Conservation (phyloP, 768 basidiomycete species). For the Lactarius hengduanensis region DNA sequence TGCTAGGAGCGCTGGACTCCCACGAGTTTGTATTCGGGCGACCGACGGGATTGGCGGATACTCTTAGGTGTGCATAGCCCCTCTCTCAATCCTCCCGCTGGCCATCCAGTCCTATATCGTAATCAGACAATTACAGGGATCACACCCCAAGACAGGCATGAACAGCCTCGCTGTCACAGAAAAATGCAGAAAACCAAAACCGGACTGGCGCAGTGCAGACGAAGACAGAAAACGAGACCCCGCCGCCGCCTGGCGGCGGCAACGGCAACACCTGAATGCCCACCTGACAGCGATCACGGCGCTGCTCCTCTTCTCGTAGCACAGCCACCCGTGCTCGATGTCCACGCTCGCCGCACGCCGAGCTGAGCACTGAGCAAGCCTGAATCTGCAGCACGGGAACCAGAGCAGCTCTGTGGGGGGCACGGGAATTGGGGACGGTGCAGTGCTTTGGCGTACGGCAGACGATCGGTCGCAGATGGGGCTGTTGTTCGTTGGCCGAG, state of each 20-base stretch:
- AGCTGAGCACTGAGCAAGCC: slow-evolving; percentile 37
- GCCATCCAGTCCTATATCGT: background rate
- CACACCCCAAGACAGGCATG: background rate
- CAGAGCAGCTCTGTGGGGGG: slow-evolving; percentile 42
- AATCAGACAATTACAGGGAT: background rate
- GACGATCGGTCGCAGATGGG: too few relatives aligned
- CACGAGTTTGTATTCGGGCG: slow-evolving; percentile 63
- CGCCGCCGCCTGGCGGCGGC: slow-evolving; percentile 25
- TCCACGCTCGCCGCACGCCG: slow-evolving; percentile 43
- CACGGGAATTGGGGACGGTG: slow-evolving; percentile 52
- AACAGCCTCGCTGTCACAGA: background rate
- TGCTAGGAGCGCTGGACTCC: slow-evolving; percentile 44
- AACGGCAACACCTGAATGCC: background rate
- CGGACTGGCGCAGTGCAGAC: background rate
- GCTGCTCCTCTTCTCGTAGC: slow-evolving; percentile 82
- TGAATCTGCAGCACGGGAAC: slow-evolving; percentile 73
- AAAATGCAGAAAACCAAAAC: background rate
- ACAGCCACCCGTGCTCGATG: slow-evolving; percentile 85
- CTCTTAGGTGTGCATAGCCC: background rate
- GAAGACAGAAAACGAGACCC: slow-evolving; percentile 34
- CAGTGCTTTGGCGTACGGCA: slow-evolving; percentile 45
- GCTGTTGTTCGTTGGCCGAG: slow-evolving; percentile 43
- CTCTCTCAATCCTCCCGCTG: background rate
- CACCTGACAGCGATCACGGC: slow-evolving; percentile 57
- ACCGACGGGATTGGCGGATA: slow-evolving; percentile 37